Percentiles rank a stretch among this genome's conserved stretches.
These are phyloP conservation scores for Zhuliangozyma parablackwelliae DNA, from an alignment of 1,139 yeast species.

Conservation along the genomic window DNA sequence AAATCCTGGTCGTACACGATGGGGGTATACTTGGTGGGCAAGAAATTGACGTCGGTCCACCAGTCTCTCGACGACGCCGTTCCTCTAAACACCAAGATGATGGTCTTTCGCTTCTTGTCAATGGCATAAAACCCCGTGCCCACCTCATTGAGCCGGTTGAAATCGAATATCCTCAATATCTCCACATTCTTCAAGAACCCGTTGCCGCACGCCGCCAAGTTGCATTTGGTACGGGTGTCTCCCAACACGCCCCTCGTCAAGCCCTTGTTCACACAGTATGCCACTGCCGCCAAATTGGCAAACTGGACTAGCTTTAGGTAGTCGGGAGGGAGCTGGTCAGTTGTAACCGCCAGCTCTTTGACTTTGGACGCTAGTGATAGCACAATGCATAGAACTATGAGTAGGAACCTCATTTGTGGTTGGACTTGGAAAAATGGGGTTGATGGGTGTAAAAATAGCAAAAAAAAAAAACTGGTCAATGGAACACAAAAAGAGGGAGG, in stretches of 20 bases:
- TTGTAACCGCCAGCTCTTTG: no score
- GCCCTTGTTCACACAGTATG: conserved; percentile 36
- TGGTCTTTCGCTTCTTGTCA: conserved; percentile 29
- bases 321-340: conserved; percentile 12
- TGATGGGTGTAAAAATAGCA: not conserved
- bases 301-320: conserved; percentile 26
- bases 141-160: conserved; percentile 39
- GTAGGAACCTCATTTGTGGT: conserved; percentile 1
- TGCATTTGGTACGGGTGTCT: conserved; percentile 17
- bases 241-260: conserved; percentile 22
- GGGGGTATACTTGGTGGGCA: conserved; percentile 39
- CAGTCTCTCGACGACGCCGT: conserved; percentile 55
- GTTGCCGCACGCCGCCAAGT: conserved; percentile 17
- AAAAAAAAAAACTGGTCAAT: not conserved
- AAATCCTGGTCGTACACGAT: conserved; percentile 15
- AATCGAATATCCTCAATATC: conserved; percentile 31
- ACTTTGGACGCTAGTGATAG: no score
- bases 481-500: no score
- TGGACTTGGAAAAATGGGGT: not conserved
- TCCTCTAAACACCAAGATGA: conserved; percentile 52
- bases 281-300: conserved; percentile 33
- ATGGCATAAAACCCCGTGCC: conserved; percentile 52
- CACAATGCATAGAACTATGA: no score
- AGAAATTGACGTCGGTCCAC: conserved; percentile 46
- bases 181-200: conserved; percentile 21